Conservation (phyloP, 257 asterid genomes). For the Petunia axillaris region DNA sequence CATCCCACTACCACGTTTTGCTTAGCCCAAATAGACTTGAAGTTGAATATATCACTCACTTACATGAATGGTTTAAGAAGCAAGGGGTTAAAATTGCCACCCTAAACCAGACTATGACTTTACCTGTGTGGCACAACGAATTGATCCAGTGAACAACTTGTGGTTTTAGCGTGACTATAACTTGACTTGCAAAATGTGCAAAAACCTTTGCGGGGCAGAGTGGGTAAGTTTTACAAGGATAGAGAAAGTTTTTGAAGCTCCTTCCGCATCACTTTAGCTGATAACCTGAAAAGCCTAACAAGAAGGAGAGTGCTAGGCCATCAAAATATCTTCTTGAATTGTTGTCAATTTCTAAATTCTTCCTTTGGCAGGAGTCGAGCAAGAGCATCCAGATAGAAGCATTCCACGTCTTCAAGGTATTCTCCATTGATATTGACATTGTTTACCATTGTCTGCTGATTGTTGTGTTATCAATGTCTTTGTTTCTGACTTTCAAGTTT, state of each 20-base stretch:
- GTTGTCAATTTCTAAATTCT: neutral
- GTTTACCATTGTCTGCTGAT: neutral
- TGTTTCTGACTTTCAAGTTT: conserved; percentile 22
- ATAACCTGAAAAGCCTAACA: neutral
- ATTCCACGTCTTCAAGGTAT: conserved; percentile 92
- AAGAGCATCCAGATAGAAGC: conserved; percentile 93
- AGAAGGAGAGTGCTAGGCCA: neutral
- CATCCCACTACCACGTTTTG: neutral
- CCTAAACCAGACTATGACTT: neutral
- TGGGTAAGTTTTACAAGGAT: neutral
- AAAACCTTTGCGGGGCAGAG: neutral
- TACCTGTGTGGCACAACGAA: neutral
- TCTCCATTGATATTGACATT: neutral
- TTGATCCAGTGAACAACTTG: neutral
- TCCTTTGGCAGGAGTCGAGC: conserved; percentile 76
- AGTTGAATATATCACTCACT: conserved; percentile 15
- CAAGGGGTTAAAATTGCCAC: neutral
- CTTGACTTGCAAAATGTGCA: neutral
- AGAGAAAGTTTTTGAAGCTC: neutral
- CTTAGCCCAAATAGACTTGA: neutral
- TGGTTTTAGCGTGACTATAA: neutral
- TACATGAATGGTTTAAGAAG: neutral
- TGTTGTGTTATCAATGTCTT: neutral
- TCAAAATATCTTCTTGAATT: neutral
- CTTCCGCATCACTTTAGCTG: conserved; percentile 2